Conservation (phyloP, 345 rosid genomes). For the Melaleuca alternifolia region DNA sequence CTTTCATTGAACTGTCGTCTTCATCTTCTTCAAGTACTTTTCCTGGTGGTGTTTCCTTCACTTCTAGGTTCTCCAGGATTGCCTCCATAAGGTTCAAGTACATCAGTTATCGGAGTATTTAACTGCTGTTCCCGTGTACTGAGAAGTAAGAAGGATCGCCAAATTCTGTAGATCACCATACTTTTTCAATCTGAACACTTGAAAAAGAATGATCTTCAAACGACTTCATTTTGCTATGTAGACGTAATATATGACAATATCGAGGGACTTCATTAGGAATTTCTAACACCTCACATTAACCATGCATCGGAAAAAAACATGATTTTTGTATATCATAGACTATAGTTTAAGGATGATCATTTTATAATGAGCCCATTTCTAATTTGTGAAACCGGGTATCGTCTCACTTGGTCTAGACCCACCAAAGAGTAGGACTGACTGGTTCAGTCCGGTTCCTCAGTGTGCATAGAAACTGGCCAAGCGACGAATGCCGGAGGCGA, state of each 20-base stretch:
- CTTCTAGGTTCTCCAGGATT: slow-evolving; percentile 16
- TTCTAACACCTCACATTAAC: neutral
- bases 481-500: no score
- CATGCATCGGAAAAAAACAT: neutral
- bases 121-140: slow-evolving; percentile 9
- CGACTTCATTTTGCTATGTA: neutral
- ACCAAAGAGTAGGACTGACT: no score
- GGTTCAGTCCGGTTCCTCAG: no score
- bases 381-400: no score
- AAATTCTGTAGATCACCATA: neutral
- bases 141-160: neutral
- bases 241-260: no score
- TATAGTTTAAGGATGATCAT: neutral
- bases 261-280: no score
- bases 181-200: neutral
- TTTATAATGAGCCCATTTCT: no score
- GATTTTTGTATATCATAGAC: neutral
- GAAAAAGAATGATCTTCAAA: neutral
- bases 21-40: neutral
- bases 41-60: neutral
- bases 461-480: no score
- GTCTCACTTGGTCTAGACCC: no score
- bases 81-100: slow-evolving; percentile 14
- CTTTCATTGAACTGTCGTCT: neutral
- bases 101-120: slow-evolving; percentile 13